Conservation (phyloP, 306 rosid genomes). For the Prunus mume region DNA sequence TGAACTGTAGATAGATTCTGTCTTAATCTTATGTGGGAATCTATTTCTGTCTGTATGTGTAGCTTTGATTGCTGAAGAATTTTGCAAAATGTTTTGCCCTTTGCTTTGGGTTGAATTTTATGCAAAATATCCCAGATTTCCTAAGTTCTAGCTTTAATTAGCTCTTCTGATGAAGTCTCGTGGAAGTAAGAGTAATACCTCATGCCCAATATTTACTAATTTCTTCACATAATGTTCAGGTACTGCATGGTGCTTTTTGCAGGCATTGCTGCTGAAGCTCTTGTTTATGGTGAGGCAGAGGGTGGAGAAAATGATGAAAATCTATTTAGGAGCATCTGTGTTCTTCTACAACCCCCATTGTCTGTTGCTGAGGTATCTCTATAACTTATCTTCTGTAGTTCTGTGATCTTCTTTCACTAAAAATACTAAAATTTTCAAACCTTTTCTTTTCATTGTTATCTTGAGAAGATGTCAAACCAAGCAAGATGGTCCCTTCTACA, state of each 20-base stretch:
- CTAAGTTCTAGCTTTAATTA: background rate
- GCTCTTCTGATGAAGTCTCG: background rate
- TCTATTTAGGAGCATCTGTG: constrained; percentile 68
- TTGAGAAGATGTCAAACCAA: constrained; percentile 84
- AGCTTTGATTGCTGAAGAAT: background rate
- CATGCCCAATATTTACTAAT: background rate
- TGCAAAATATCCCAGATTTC: background rate
- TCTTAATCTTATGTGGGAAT: background rate
- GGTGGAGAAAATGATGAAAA: constrained; percentile 99
- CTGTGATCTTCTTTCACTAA: constrained; percentile 5
- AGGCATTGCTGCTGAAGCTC: constrained; percentile 98
- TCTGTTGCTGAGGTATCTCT: constrained; percentile 70
- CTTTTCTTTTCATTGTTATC: constrained; percentile 17
- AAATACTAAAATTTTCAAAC: background rate
- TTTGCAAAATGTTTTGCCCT: background rate
- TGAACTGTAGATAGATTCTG: background rate
- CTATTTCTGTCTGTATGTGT: background rate
- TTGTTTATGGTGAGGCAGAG: constrained; percentile 90
- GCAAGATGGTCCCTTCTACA: constrained; percentile 97
- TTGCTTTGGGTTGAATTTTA: background rate
- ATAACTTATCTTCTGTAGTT: constrained; percentile 15
- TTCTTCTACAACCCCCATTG: constrained; percentile 81
- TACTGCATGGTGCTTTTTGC: constrained; percentile 98
- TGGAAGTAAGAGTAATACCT: background rate
- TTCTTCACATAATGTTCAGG: constrained; percentile 35